phyloP scores from a whole-genome alignment of 2,329 filamentous ascomycete genomes.

The Emydomyces testavorans region DNA sequence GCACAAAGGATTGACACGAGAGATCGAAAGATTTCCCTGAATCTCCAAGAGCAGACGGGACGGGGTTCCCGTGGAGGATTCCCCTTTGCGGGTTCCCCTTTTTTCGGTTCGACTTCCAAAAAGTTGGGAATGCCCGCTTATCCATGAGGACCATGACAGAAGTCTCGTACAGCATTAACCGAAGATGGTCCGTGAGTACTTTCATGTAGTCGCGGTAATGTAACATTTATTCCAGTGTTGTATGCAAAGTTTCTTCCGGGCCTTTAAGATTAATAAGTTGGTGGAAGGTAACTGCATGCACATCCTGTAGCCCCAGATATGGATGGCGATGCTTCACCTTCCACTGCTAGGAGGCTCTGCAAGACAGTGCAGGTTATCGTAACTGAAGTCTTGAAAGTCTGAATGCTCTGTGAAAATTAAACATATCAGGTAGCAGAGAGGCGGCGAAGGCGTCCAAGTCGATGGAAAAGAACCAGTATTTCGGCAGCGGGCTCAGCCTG shows the following conservation, averaged over 20 bases:
- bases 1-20: neutral
- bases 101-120: slow-evolving; percentile 10
- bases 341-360: neutral
- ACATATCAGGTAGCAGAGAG: neutral
- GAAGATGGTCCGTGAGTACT: slow-evolving; percentile 8
- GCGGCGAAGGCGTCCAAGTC: neutral
- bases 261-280: neutral
- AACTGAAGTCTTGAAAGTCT: neutral
- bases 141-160: slow-evolving; percentile 2
- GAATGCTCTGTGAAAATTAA: too few relatives aligned
- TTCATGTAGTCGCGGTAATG: slow-evolving; percentile 5
- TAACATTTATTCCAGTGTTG: slow-evolving; percentile 2
- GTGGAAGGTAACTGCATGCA: neutral
- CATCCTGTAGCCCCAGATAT: too few relatives aligned
- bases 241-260: neutral
- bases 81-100: neutral
- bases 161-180: neutral
- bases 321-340: neutral
- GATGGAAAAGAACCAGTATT: too few relatives aligned
- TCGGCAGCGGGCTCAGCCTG: too few relatives aligned
- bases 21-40: neutral
- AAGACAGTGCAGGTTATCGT: neutral
- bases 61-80: slow-evolving; percentile 5
- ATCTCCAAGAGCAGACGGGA: neutral
- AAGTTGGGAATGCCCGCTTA: slow-evolving; percentile 8